Evolutionary conservation across 257 asterid species (phyloP), one percentile per base, ranked within the genome.

Genomic region (Scutellaria minor): DNA sequence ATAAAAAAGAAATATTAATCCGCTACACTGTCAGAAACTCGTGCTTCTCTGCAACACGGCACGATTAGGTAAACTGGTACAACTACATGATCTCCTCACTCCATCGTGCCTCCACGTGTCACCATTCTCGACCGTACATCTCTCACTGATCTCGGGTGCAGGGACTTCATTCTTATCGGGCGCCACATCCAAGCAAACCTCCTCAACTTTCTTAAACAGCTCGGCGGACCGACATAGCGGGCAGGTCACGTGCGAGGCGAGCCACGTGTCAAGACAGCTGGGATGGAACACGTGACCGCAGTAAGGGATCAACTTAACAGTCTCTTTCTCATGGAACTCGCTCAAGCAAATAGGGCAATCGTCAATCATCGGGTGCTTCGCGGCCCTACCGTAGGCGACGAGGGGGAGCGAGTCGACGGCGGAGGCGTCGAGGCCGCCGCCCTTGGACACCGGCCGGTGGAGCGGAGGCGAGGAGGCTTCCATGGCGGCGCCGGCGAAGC

Each of bases 201-300:
- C 90, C 54, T 81, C 86, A 6, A 2, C 82, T 20, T 62, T 15
- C 12, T 48, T 41, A 57, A 85, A 81, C 47, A 90, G 72, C 76
- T 87, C 82, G 8, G 87, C 80, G 5, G 91, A 86, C 18, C 98
- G 84, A 65, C 98, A 93, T 13, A 93, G 73, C 0, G 98, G 96
- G 55, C 98, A 93, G 0, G 98, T 85, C 86, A 83, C 87, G 89
- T 90, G 96, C 46, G 91, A 65, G 0, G 64, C 27, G 0, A 92
- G 93, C 98, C 98, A 92, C 83, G 89, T 87, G 86, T 88, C 98
- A 1, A 92, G 61, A 22, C 98, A 92, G 6, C 14, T 45, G 1
- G 89, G 84, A 62, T 93, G 98, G 77, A 87, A 90, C 90, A 85
- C 86, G 93, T 93, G 98, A 18, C 88, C 65, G 57, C 98, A 92